Evolutionary conservation across 306 rosid species (phyloP), one percentile per base, ranked within the genome.

Genomic region (Dryas alaskensis): DNA sequence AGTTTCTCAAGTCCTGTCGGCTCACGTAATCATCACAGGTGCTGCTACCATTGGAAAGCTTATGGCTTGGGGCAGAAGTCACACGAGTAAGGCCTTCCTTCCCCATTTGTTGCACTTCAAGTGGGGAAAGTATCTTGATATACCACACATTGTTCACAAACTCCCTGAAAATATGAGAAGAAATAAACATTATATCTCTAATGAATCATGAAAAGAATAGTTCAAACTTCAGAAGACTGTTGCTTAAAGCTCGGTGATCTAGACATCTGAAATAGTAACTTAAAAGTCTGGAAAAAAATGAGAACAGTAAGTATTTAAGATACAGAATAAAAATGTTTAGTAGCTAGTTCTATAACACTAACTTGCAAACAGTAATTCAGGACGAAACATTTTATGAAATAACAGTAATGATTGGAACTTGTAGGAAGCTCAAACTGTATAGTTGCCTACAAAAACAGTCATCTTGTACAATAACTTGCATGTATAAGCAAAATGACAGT

Each of bases 71-170:
- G 47, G 74, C 77, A 79, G 87, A 78, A 58, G 79, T 42, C 47
- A 77, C 66, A 52, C 81, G 70, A 72, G 44, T 65, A 45, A 77
- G 70, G 83, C 81, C 86, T 74, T 80, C 87, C 63, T 76, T 89
- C 76, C 91, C 94, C 91, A 89, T 83, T 70, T 85, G 86, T 75
- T 75, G 94, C 72, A 87, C 91, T 80, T 89, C 91, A 17, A 47
- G 66, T 3, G 91, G 91, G 68, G 91, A 85, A 65, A 89, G 86
- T 79, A 89, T 89, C 82, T 83, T 89, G 76, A 89, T 89, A 80
- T 81, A 66, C 86, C 85, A 85, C 65, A 89, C 94, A 78, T 73
- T 85, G 89, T 87, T 89, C 74, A 89, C 91, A 83, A 89, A 89
- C 79, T 86, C 94, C 88, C 94, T 89, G 84, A 63, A 81, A 42